Percentiles rank a stretch among this genome's conserved stretches.
Evolutionary conservation across 2,329 filamentous ascomycete genomes (phyloP).

Genomic region (Zymoseptoria crescenta): DNA sequence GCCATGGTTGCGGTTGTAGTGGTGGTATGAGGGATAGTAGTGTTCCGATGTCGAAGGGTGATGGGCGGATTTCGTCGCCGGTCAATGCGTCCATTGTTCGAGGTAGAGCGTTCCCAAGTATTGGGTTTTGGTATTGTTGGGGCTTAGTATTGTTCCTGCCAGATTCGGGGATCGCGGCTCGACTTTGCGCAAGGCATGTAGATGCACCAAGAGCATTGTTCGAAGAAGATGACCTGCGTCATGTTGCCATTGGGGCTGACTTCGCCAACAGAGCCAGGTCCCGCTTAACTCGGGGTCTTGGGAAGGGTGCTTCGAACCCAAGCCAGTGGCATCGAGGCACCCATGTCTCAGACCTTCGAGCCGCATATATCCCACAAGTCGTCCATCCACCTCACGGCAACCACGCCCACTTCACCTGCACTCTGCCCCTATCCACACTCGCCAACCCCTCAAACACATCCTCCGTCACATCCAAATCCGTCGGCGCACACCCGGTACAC

Average conservation of each 20-base stretch:
- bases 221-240: too few species aligned
- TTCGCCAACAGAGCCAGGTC: too few species aligned
- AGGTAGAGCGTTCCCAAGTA: neutral
- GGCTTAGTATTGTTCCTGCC: neutral
- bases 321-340: too few species aligned
- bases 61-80: too few species aligned
- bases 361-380: neutral
- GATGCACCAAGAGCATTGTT: neutral
- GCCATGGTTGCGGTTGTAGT: neutral
- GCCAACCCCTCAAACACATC: constrained; percentile 43
- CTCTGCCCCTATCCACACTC: constrained; percentile 21
- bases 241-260: neutral
- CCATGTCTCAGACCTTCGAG: neutral
- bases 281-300: too few species aligned
- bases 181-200: neutral
- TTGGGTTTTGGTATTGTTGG: neutral
- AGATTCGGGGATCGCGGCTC: neutral
- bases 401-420: constrained; percentile 29
- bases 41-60: too few species aligned
- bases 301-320: too few species aligned
- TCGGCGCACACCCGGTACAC: constrained; percentile 45
- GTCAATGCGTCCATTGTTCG: neutral
- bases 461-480: constrained; percentile 46
- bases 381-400: constrained; percentile 3
- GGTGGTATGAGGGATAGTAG: neutral